phyloP scores from a whole-genome alignment of 805 yeast species.

The Candida palmyrensis region DNA sequence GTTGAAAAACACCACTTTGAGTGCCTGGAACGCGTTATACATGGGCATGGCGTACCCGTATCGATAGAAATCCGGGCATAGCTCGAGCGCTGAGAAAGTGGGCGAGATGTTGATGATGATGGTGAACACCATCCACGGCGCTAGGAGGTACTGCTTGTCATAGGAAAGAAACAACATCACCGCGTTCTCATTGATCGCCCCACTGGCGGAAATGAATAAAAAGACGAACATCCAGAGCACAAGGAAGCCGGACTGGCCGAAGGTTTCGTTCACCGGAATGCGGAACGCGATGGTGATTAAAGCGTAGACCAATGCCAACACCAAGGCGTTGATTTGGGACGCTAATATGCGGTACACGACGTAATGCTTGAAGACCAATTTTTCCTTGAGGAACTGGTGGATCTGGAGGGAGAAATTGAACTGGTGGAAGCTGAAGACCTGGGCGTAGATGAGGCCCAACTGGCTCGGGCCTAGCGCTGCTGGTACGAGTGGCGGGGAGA shows the following conservation, averaged over 20 bases:
- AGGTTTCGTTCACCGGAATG: constrained; percentile 19
- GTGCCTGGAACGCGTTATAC: constrained; percentile 25
- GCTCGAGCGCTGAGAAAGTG: constrained; percentile 28
- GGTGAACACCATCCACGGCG: constrained; percentile 26
- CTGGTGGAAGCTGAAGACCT: constrained; percentile 28
- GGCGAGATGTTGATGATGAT: constrained; percentile 26
- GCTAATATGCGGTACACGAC: constrained; percentile 22
- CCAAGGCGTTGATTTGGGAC: constrained; percentile 24
- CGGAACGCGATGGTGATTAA: constrained; percentile 27
- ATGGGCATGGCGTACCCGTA: constrained; percentile 35
- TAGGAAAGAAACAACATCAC: constrained; percentile 15
- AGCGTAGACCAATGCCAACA: constrained; percentile 24
- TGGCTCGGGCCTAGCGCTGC: constrained; percentile 28
- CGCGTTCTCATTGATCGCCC: constrained; percentile 23
- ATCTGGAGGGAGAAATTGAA: constrained; percentile 27
- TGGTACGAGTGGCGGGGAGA: constrained; percentile 14
- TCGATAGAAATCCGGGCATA: constrained; percentile 25
- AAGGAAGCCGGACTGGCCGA: constrained; percentile 27
- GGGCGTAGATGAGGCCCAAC: constrained; percentile 28
- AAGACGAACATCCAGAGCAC: constrained; percentile 29
- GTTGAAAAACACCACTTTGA: constrained; percentile 28
- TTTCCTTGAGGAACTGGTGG: constrained; percentile 13
- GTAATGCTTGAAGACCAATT: constrained; percentile 19
- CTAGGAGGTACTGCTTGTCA: constrained; percentile 14
- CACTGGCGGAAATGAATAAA: constrained; percentile 22